Evolutionary conservation across 306 rosid species (phyloP).

Genomic region (Chamaecrista fasciculata): DNA sequence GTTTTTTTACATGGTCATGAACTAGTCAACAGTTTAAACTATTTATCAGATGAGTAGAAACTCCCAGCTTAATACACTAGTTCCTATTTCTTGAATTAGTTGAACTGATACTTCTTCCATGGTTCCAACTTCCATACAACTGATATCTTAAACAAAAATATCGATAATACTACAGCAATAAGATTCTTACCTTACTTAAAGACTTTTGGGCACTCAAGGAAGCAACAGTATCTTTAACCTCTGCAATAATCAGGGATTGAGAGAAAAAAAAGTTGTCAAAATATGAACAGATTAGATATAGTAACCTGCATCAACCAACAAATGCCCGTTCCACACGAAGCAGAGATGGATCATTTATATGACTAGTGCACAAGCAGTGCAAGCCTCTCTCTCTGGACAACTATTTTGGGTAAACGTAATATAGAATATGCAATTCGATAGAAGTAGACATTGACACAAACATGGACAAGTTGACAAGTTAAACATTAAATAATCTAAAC

Average conservation of each 20-base stretch:
- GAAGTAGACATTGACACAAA: not conserved
- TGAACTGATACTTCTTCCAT: slow-evolving; percentile 1
- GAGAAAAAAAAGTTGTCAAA: not conserved
- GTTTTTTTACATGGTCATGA: not conserved
- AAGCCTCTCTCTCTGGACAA: not conserved
- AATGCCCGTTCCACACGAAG: not conserved
- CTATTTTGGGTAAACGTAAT: not conserved
- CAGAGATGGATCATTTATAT: not conserved
- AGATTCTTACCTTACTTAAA: slow-evolving; percentile 56
- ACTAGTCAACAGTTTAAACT: slow-evolving; percentile 9
- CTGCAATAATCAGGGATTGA: slow-evolving; percentile 42
- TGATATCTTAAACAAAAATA: not conserved
- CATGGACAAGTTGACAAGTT: not conserved
- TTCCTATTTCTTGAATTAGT: not conserved
- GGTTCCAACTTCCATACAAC: not conserved
- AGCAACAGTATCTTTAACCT: slow-evolving; percentile 58
- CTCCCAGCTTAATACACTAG: not conserved
- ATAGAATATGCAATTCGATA: not conserved
- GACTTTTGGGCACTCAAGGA: slow-evolving; percentile 63
- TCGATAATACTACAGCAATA: not conserved
- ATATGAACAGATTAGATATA: not conserved
- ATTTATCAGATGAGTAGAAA: slow-evolving; percentile 4
- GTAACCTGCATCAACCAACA: not conserved
- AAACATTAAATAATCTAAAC: no score
- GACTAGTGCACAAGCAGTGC: not conserved